Conservation (phyloP, 2,329 filamentous ascomycete species). For the Aspergillus flavus region DNA sequence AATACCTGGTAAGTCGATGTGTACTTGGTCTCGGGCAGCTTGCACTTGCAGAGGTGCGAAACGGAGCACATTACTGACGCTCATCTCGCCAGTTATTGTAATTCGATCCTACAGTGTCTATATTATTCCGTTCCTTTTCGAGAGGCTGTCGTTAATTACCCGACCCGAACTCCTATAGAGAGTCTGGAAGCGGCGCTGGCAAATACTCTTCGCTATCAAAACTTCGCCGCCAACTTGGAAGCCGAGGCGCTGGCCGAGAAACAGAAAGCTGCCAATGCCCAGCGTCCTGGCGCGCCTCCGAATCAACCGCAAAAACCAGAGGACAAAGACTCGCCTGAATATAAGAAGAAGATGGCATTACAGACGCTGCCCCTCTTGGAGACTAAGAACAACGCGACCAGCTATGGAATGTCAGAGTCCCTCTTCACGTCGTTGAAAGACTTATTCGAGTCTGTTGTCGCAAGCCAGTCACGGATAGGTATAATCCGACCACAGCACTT, state of each 20-base stretch:
- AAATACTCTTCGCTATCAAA: constrained; percentile 58
- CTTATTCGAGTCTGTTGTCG: constrained; percentile 88
- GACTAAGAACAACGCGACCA: constrained; percentile 75
- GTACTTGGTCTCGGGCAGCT: not conserved
- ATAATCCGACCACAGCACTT: constrained; percentile 92
- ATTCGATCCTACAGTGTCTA: constrained; percentile 95
- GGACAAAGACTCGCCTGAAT: constrained; percentile 94
- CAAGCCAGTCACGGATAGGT: constrained; percentile 78
- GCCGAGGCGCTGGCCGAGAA: constrained; percentile 51
- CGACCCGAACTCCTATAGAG: constrained; percentile 69
- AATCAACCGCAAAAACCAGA: constrained; percentile 70
- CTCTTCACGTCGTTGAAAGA: constrained; percentile 94
- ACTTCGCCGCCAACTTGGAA: constrained; percentile 58
- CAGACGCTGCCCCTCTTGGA: constrained; percentile 84
- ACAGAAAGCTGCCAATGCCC: constrained; percentile 46
- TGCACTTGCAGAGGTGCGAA: not conserved
- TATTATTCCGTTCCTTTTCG: constrained; percentile 95
- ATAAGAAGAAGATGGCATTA: constrained; percentile 96
- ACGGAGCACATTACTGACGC: constrained; percentile 8
- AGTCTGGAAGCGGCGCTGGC: constrained; percentile 62
- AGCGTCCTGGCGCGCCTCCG: constrained; percentile 53
- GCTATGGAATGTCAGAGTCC: constrained; percentile 91
- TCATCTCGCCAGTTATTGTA: constrained; percentile 74
- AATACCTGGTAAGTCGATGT: constrained; percentile 81
- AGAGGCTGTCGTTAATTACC: constrained; percentile 91